phyloP scores from a whole-genome alignment of 495 filamentous ascomycete species.

The Xylaria acuta region DNA sequence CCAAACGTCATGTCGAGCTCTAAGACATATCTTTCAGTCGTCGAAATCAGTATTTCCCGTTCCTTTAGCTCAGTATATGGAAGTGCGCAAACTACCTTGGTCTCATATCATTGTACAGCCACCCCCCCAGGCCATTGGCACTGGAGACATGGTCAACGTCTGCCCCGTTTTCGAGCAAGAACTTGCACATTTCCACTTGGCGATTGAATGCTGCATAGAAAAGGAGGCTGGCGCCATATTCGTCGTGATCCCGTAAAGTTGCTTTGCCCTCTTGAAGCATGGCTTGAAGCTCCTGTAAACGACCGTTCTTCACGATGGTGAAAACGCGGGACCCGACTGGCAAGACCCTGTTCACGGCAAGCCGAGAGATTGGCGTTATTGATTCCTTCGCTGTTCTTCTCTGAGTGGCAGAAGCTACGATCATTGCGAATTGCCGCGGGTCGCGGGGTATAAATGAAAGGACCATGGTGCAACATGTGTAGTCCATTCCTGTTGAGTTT shows the following conservation, averaged over 20 bases:
- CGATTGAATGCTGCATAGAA: background rate
- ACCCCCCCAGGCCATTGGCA: background rate
- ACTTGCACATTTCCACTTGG: background rate
- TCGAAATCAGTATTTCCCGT: background rate
- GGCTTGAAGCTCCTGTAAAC: background rate
- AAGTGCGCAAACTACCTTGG: background rate
- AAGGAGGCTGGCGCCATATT: background rate
- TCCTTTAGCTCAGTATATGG: background rate
- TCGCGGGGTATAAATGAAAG: background rate
- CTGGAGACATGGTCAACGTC: background rate
- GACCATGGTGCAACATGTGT: background rate
- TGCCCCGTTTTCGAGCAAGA: background rate
- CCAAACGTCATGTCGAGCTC: background rate
- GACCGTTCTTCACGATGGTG: background rate
- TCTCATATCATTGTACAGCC: background rate
- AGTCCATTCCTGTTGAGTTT: background rate
- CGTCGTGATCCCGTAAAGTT: background rate
- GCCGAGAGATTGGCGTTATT: background rate
- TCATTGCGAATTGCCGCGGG: background rate
- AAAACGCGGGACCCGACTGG: background rate
- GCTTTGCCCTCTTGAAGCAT: background rate
- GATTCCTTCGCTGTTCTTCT: too few relatives aligned
- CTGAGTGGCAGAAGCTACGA: conserved; percentile 5
- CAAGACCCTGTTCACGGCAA: background rate
- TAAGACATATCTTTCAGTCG: background rate